phyloP scores from a whole-genome alignment of 2,329 filamentous ascomycete species.

The Cladosporium sp. region DNA sequence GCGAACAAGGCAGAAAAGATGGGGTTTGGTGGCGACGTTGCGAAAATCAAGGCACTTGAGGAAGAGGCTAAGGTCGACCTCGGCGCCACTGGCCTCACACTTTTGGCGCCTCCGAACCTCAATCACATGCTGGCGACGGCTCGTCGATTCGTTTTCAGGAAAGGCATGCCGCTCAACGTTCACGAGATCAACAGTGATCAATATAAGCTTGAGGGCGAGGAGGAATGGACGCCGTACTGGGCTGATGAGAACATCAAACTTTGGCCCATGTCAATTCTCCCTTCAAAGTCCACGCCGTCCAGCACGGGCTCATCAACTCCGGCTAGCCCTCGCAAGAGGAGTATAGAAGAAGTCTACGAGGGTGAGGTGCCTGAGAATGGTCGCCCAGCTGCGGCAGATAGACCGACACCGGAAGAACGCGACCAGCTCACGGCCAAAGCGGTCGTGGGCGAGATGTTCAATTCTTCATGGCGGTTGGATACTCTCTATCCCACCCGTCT shows the following conservation, averaged over 20 bases:
- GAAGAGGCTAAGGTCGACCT: slow-evolving; percentile 23
- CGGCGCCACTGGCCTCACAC: slow-evolving; percentile 42
- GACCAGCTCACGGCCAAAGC: slow-evolving; percentile 45
- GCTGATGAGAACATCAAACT: slow-evolving; percentile 73
- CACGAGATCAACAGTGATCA: slow-evolving; percentile 58
- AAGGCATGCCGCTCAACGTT: slow-evolving; percentile 68
- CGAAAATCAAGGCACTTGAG: slow-evolving; percentile 25
- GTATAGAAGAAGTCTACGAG: slow-evolving; percentile 31
- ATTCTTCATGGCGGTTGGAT: slow-evolving; percentile 71
- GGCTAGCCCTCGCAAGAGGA: slow-evolving; percentile 31
- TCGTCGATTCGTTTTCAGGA: slow-evolving; percentile 80
- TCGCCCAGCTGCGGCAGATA: slow-evolving; percentile 32
- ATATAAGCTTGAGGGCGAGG: slow-evolving; percentile 24
- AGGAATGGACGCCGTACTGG: slow-evolving; percentile 58
- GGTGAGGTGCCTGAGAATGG: slow-evolving; percentile 24
- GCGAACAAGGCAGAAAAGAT: slow-evolving; percentile 31
- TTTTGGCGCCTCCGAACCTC: slow-evolving; percentile 79
- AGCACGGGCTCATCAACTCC: not conserved
- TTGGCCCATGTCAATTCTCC: slow-evolving; percentile 69
- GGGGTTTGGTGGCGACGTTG: slow-evolving; percentile 20
- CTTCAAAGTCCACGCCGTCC: slow-evolving; percentile 13
- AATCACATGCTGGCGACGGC: slow-evolving; percentile 77
- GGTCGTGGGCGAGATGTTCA: slow-evolving; percentile 73
- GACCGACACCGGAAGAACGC: slow-evolving; percentile 39
- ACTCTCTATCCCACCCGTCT: slow-evolving; percentile 64